These are phyloP conservation scores for Irpex sp. DNA, from an alignment of 1,284 basidiomycete species.

Conservation along the genomic window DNA sequence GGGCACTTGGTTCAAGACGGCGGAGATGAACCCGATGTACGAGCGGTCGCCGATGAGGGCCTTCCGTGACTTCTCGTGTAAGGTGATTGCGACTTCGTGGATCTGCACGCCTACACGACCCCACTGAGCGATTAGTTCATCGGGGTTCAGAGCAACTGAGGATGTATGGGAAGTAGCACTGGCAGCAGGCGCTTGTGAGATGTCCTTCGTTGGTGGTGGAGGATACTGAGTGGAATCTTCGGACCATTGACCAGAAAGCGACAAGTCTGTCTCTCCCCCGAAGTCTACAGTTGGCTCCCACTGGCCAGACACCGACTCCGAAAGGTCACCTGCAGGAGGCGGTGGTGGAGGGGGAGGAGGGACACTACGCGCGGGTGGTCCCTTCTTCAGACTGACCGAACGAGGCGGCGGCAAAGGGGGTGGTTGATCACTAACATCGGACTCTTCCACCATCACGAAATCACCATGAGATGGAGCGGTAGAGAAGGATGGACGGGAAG, in stretches of 20 bases:
- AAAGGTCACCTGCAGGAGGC: constrained; percentile 28
- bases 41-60: constrained; percentile 80
- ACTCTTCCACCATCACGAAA: constrained; percentile 26
- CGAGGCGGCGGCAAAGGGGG: constrained; percentile 31
- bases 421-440: constrained; percentile 15
- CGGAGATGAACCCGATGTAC: constrained; percentile 71
- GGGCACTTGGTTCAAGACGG: constrained; percentile 60
- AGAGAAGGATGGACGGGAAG: constrained; percentile 11
- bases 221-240: constrained; percentile 43
- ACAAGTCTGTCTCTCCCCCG: constrained; percentile 35
- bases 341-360: constrained; percentile 47
- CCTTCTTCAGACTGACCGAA: constrained; percentile 35
- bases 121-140: constrained; percentile 70
- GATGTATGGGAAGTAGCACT: background rate
- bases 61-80: constrained; percentile 75
- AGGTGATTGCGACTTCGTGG: constrained; percentile 60
- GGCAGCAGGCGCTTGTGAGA: constrained; percentile 2
- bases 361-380: constrained; percentile 31
- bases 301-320: constrained; percentile 22
- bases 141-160: constrained; percentile 38
- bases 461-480: constrained; percentile 16
- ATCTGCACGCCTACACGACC: constrained; percentile 74
- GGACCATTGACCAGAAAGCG: constrained; percentile 38
- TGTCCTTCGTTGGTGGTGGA: constrained; percentile 16
- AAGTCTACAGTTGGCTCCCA: constrained; percentile 32